Evolutionary conservation across 129 eudicot genomes (phyloP).

Genomic region (Flaveria trinervia): DNA sequence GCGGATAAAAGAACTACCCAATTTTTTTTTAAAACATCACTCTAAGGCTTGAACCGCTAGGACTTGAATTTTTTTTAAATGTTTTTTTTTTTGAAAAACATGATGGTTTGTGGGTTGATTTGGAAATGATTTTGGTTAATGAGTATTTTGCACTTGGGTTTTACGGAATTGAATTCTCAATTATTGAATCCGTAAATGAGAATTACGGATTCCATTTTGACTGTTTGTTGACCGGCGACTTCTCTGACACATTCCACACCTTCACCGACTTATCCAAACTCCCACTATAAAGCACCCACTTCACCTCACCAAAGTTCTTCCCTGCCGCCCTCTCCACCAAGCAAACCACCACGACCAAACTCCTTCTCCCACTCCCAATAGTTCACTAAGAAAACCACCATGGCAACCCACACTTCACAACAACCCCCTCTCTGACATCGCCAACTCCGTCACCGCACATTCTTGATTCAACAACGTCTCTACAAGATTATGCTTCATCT

Average conservation of each 20-base stretch:
- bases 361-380: slow-evolving; percentile 78
- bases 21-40: too few relatives aligned
- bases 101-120: too few relatives aligned
- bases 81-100: too few relatives aligned
- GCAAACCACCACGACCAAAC: slow-evolving; percentile 67
- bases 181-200: too few relatives aligned
- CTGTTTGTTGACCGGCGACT: slow-evolving; percentile 11
- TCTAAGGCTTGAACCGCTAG: too few relatives aligned
- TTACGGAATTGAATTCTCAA: too few relatives aligned
- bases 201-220: too few relatives aligned
- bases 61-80: too few relatives aligned
- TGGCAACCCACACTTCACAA: slow-evolving; percentile 72
- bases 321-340: slow-evolving; percentile 56
- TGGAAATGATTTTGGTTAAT: too few relatives aligned
- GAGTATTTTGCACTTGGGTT: too few relatives aligned
- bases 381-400: slow-evolving; percentile 64
- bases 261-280: slow-evolving; percentile 90
- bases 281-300: slow-evolving; percentile 86
- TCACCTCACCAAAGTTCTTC: slow-evolving; percentile 29
- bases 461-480: slow-evolving; percentile 73
- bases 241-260: slow-evolving; percentile 86
- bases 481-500: slow-evolving; percentile 43
- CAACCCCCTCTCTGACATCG: slow-evolving; percentile 43
- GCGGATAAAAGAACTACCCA: too few relatives aligned
- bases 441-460: slow-evolving; percentile 78